These are phyloP conservation scores for Filobasidium wieringae DNA, from an alignment of 768 basidiomycete genomes.

Conservation along the genomic window DNA sequence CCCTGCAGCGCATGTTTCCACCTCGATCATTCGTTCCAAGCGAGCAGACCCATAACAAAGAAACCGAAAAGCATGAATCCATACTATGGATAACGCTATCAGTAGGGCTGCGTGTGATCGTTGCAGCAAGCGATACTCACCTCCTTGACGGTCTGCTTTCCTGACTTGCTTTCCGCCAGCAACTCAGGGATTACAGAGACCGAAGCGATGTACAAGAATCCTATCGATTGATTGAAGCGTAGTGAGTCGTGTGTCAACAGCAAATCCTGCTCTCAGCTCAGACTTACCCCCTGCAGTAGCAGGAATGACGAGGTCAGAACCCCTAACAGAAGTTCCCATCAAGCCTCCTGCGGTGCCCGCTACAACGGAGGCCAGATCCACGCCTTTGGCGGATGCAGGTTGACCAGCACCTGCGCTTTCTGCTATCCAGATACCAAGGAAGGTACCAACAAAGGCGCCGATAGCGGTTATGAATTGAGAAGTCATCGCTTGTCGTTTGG, in stretches of 20 bases:
- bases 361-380: constrained; percentile 63
- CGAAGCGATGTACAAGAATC: constrained; percentile 85
- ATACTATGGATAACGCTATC: constrained; percentile 50
- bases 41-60: constrained; percentile 55
- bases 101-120: background rate
- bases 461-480: constrained; percentile 84
- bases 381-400: constrained; percentile 18
- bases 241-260: constrained; percentile 10
- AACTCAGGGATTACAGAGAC: constrained; percentile 83
- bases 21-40: constrained; percentile 36
- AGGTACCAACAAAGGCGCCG: constrained; percentile 69
- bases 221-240: constrained; percentile 27
- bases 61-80: constrained; percentile 84
- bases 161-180: constrained; percentile 75
- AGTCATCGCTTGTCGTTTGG: constrained; percentile 82
- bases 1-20: background rate
- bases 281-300: constrained; percentile 35
- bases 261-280: background rate
- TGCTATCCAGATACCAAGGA: constrained; percentile 31
- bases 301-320: constrained; percentile 63
- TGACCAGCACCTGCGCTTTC: constrained; percentile 25
- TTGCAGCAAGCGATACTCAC: constrained; percentile 40
- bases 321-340: constrained; percentile 67
- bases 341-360: constrained; percentile 64
- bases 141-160: constrained; percentile 80